Base-by-base conservation (phyloP, 2,329 filamentous ascomycete genomes). In the Aureobasidium melanogenum region DNA sequence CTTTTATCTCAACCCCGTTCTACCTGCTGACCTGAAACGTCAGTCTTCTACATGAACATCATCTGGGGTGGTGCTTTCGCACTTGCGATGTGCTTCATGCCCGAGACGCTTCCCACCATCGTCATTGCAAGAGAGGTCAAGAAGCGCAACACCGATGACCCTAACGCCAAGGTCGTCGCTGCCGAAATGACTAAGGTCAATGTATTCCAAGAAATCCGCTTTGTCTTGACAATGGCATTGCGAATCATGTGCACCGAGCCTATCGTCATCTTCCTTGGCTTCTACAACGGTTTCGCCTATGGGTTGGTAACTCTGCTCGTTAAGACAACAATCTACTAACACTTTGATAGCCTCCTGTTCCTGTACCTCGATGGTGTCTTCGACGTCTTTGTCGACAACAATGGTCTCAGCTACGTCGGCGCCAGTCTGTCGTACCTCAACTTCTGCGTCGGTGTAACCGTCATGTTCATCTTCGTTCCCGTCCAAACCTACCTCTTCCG, bases 81-180 rank as follows among this genome's bases (percentile, higher is more conserved):
- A 12, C 48, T 61, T 15, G 50, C 12, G 30, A 61, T 61, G 59
- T 61, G 59, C 28, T 61, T 61, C 43, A 41, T 61, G 39, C 59
- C 59, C 10, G 59, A 61, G 9, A 61, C 59, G 1, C 51, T 61
- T 8, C 59, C 59, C 1, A 30, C 47, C 0, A 78, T 85, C 14
- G 74, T 85, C 3, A 78, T 84, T 28, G 69, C 73, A 7, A 85
- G 84, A 67, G 82, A 81, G 3, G 70, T 76, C 5, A 79, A 83
- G 63, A 69, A 84, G 5, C 73, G 82, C 84, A 81, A 80, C 81
- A 80, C 14, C 8, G 83, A 84, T 55, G 82, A 84, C 65, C 44
- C 56, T 17, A 60, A 60, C 24, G 82, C 82, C 14, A 69, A 71
- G 61, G 69, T 72, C 61, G 70, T 73, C 55, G 72, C 73, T 64